A percentile compares a stretch with the other conserved stretches of the same genome.
phyloP scores from a whole-genome alignment of 2,329 filamentous ascomycete genomes.

The Colletotrichum aenigma region DNA sequence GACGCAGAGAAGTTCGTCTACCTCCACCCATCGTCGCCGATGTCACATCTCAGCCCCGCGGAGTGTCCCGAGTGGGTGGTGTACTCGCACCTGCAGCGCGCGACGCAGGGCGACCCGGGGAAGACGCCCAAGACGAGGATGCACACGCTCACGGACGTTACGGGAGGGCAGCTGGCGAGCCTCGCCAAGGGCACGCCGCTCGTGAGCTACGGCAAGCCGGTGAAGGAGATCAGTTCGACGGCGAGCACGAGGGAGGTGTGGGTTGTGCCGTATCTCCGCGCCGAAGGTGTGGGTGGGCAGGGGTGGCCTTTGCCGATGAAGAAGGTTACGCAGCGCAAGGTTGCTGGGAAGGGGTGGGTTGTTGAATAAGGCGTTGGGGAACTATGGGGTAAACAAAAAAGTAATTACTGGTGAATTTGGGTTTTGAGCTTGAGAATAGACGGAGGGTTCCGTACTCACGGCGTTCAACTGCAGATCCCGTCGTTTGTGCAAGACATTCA shows the following conservation, averaged over 20 bases:
- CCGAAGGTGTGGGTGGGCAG: conserved; percentile 67
- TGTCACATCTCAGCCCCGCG: conserved; percentile 70
- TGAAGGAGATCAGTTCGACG: conserved; percentile 72
- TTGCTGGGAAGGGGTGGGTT: conserved; percentile 76
- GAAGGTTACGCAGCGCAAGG: conserved; percentile 81
- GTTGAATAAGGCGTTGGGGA: conserved; percentile 49
- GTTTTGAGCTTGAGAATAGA: neutral
- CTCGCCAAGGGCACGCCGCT: conserved; percentile 87
- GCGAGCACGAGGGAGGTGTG: conserved; percentile 72
- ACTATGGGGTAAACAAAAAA: neutral
- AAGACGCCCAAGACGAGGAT: conserved; percentile 79
- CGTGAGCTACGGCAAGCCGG: conserved; percentile 84
- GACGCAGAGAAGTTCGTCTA: conserved; percentile 74
- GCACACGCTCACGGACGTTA: conserved; percentile 83
- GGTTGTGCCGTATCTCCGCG: conserved; percentile 78
- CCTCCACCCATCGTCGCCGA: conserved; percentile 83
- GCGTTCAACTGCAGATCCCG: neutral
- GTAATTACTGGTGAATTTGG: neutral
- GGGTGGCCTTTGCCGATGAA: conserved; percentile 88
- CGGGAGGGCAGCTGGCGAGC: conserved; percentile 74
- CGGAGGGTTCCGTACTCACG: neutral
- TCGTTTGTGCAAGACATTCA: neutral
- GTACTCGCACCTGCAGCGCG: conserved; percentile 83
- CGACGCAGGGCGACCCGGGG: conserved; percentile 54
- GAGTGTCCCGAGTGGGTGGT: conserved; percentile 88